Conservation (phyloP, 495 filamentous ascomycete genomes). For the Xylaria intraflava region DNA sequence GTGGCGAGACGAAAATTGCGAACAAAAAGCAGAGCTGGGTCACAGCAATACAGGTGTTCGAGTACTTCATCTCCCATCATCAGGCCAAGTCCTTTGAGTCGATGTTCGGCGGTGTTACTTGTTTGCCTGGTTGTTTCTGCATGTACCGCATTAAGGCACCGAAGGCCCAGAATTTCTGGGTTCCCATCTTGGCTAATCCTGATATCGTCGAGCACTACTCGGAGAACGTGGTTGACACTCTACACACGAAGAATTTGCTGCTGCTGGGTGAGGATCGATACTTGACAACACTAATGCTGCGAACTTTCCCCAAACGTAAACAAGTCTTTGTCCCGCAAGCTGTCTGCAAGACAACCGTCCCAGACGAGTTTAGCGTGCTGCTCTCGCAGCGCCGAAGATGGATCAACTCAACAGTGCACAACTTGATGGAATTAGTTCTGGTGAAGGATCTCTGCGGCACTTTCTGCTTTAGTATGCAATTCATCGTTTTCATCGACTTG, state of each 20-base stretch:
- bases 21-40: conserved; percentile 96
- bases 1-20: conserved; percentile 98
- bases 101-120: conserved; percentile 98
- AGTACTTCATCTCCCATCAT: conserved; percentile 99
- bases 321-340: conserved; percentile 98
- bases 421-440: conserved; percentile 93
- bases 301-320: conserved; percentile 98
- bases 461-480: conserved; percentile 99
- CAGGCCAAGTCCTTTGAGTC: conserved; percentile 96
- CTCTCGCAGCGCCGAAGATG: conserved; percentile 91
- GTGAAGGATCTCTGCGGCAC: conserved; percentile 96
- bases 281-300: conserved; percentile 92
- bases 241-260: conserved; percentile 97
- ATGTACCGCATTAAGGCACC: conserved; percentile 99
- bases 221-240: conserved; percentile 97
- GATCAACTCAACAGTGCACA: conserved; percentile 99
- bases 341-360: conserved; percentile 96
- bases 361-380: conserved; percentile 85
- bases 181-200: conserved; percentile 95
- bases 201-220: conserved; percentile 99
- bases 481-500: conserved; percentile 93
- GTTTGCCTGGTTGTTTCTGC: conserved; percentile 97
- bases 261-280: conserved; percentile 97
- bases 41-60: conserved; percentile 99
- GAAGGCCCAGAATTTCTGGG: conserved; percentile 99